Conservation (phyloP, 306 rosid genomes). For the Gastrolobium bilobum region DNA sequence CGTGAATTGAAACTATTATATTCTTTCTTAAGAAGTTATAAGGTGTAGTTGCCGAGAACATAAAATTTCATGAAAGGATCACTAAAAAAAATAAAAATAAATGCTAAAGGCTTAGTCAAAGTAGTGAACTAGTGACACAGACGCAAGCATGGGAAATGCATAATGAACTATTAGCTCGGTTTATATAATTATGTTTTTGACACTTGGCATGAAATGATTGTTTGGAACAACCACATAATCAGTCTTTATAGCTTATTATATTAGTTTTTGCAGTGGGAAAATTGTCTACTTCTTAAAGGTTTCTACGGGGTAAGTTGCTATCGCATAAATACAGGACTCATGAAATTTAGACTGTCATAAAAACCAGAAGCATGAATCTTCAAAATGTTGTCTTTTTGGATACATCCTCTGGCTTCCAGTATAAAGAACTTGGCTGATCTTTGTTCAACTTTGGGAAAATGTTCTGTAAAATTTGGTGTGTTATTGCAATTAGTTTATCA, state of each 20-base stretch:
- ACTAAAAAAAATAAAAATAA: background rate
- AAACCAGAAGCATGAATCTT: constrained; percentile 2
- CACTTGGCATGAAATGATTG: constrained; percentile 22
- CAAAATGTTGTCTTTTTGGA: constrained; percentile 11
- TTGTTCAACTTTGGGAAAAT: background rate
- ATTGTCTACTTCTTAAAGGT: constrained; percentile 20
- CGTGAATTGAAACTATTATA: constrained; percentile 7
- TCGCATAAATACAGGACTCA: background rate
- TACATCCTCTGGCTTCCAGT: constrained; percentile 10
- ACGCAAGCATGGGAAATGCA: background rate
- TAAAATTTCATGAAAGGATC: background rate
- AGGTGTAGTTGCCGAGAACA: constrained; percentile 15
- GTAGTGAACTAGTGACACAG: constrained; percentile 2
- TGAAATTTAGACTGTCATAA: background rate
- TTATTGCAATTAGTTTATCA: constrained; percentile 11
- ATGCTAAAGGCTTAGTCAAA: constrained; percentile 10
- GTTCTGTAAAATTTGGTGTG: background rate
- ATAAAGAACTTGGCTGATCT: constrained; percentile 8
- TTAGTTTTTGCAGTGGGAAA: constrained; percentile 5
- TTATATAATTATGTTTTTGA: background rate
- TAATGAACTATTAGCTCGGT: background rate
- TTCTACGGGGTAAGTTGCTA: background rate
- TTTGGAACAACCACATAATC: background rate
- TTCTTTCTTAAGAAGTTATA: background rate
- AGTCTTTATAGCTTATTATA: constrained; percentile 16